These are phyloP conservation scores for Thelephora ganbajun DNA, from an alignment of 768 basidiomycete genomes.

Conservation along the genomic window DNA sequence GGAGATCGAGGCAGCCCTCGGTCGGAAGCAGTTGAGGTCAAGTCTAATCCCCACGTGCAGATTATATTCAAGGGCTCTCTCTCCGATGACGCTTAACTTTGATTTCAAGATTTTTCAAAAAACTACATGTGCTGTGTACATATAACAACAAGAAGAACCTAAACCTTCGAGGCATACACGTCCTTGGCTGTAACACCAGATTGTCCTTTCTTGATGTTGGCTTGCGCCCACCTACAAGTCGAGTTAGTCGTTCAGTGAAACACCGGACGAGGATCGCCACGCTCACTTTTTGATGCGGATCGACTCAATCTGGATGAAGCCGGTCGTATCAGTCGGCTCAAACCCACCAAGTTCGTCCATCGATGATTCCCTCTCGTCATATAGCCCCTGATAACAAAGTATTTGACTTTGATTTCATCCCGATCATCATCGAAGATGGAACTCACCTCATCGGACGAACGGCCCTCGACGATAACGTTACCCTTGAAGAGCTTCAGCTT, in stretches of 20 bases:
- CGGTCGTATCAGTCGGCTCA: slow-evolving; percentile 88
- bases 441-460: slow-evolving; percentile 71
- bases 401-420: neutral
- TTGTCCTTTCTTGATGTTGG: slow-evolving; percentile 76
- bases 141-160: too few species aligned
- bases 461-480: slow-evolving; percentile 87
- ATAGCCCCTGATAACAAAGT: slow-evolving; percentile 51
- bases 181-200: slow-evolving; percentile 64
- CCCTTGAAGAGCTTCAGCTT: slow-evolving; percentile 91
- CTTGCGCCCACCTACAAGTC: slow-evolving; percentile 62
- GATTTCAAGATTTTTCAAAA: too few species aligned
- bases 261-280: neutral
- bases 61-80: too few species aligned
- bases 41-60: too few species aligned
- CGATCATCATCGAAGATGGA: neutral
- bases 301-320: slow-evolving; percentile 95
- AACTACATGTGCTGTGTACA: too few species aligned
- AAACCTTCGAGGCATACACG: slow-evolving; percentile 44
- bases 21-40: too few species aligned
- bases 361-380: slow-evolving; percentile 89
- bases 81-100: too few species aligned
- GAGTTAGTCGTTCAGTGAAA: neutral
- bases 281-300: slow-evolving; percentile 95
- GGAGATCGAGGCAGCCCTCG: neutral
- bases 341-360: slow-evolving; percentile 99